Evolutionary conservation across 2,329 filamentous ascomycete genomes (phyloP), one percentile per base, ranked within the genome.

Genomic region (Stachybotrys elegans): DNA sequence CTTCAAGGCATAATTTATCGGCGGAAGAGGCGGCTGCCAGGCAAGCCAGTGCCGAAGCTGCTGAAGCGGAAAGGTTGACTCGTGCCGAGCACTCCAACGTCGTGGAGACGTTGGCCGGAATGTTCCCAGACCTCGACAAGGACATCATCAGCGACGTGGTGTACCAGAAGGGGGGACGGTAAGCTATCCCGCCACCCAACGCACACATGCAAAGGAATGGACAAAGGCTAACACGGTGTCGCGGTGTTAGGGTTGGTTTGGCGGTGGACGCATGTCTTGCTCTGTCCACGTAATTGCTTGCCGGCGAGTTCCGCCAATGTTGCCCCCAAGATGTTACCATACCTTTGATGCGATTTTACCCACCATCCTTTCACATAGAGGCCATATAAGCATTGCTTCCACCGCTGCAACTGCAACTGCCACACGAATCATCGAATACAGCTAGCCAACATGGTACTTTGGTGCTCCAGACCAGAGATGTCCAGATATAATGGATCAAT

Each of bases 61-160:
- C 92, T 9, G 88, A 98, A 62, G 92, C 92, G 7, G 81, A 90
- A 51, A 76, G 86, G 14, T 81, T 97, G 48, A 83, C 93, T 53
- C 76, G 83, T 27, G 84, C 85, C 44, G 93, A 98, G 71, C 91
- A 97, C 65, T 75, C 81, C 43, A 92, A 90, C 55, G 83, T 98
- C 7, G 92, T 97, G 3, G 93, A 97, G 67, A 97, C 93, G 27
- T 70, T 98, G 45, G 84, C 88, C 39, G 86, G 89, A 55, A 98
- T 98, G 93, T 98, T 98, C 63, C 93, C 93, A 1, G 90, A 94
- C 59, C 72, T 98, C 41, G 93, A 98, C 63, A 81, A 83, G 57
- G 94, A 98, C 40, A 79, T 98, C 29, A 97, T 98, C 60, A 91
- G 91, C 57, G 93, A 98, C 68, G 93, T 98, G 32, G 93, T 98